Evolutionary conservation across 2,329 filamentous ascomycete species (phyloP).

Genomic region (Pseudocercospora eumusae): DNA sequence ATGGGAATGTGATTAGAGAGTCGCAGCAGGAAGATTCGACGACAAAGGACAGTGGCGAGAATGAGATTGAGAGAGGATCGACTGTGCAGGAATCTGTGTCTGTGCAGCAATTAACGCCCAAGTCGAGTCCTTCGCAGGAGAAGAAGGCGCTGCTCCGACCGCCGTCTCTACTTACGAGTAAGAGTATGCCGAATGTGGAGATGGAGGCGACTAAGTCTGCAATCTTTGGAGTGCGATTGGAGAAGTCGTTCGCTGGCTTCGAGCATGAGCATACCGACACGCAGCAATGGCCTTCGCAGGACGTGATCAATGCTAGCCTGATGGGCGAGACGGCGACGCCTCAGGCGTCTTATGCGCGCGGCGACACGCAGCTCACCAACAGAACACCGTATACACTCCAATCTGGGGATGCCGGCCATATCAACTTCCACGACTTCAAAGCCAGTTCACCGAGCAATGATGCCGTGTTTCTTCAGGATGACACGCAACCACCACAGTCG

Average conservation of each 20-base stretch:
- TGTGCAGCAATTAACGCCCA: conserved; percentile 20
- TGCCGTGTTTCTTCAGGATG: conserved; percentile 17
- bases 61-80: conserved; percentile 6
- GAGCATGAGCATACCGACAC: conserved; percentile 46
- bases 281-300: conserved; percentile 50
- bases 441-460: conserved; percentile 24
- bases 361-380: conserved; percentile 23
- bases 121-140: conserved; percentile 12
- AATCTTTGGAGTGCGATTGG: conserved; percentile 19
- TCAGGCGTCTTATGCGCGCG: conserved; percentile 13
- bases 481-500: conserved; percentile 30
- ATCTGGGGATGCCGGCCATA: conserved; percentile 16
- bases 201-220: conserved; percentile 30
- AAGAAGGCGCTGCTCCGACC: neutral
- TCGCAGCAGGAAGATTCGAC: neutral
- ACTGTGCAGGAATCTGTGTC: conserved; percentile 29
- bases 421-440: conserved; percentile 20
- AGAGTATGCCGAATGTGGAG: conserved; percentile 27
- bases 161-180: conserved; percentile 28
- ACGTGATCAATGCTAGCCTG: conserved; percentile 32
- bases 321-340: conserved; percentile 4
- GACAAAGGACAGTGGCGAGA: conserved; percentile 8
- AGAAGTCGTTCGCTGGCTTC: conserved; percentile 43
- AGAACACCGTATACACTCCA: conserved; percentile 9
- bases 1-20: neutral